Evolutionary conservation across 495 filamentous ascomycete genomes (phyloP).

Genomic region (Filosporella fistucella): DNA sequence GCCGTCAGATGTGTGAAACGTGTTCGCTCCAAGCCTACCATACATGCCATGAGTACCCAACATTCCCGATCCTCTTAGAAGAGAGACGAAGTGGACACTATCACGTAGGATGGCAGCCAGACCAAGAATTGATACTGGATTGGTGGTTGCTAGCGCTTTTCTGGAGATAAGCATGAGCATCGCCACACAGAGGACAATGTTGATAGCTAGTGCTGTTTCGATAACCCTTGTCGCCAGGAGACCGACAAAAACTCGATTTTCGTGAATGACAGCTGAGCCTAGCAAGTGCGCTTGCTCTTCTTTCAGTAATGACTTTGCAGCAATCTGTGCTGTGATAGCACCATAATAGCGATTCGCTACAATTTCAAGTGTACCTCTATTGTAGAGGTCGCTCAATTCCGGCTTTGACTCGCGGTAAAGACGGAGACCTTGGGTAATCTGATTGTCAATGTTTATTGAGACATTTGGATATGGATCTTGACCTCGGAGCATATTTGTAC

Average conservation of each 20-base stretch:
- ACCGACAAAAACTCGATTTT: background rate
- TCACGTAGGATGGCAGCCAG: background rate
- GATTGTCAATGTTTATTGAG: background rate
- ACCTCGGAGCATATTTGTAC: background rate
- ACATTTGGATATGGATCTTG: background rate
- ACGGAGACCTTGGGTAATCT: background rate
- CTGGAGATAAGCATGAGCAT: background rate
- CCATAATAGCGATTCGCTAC: background rate
- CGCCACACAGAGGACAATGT: background rate
- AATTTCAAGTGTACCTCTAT: background rate
- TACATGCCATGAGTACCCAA: background rate
- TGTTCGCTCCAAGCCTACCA: background rate
- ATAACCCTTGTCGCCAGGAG: background rate
- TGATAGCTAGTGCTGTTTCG: background rate
- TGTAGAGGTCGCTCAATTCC: background rate
- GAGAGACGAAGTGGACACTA: background rate
- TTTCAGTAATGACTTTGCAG: background rate
- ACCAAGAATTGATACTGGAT: background rate
- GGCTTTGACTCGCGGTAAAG: background rate
- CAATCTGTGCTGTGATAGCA: background rate
- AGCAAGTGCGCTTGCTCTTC: background rate
- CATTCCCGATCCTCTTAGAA: background rate
- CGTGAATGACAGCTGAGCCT: background rate
- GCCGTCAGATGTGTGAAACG: background rate
- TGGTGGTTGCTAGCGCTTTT: background rate